Percentiles rank a stretch among this genome's conserved stretches.
Evolutionary conservation across 208 protist genomes (phyloP).

Genomic region (Entamoeba histolytica): DNA sequence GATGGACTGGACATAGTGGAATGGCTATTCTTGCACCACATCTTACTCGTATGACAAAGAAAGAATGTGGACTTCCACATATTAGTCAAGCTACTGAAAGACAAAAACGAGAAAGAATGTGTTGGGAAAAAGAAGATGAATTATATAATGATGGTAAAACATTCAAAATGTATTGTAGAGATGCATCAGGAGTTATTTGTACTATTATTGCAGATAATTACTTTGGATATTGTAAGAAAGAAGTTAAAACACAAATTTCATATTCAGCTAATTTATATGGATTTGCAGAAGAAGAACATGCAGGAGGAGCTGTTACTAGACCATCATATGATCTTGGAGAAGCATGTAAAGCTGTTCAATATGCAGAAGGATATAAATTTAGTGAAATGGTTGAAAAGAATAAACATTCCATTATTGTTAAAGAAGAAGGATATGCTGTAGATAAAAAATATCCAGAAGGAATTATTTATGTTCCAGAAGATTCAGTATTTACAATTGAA

Average conservation of each 20-base stretch:
- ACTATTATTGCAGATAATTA: slow-evolving; percentile 38
- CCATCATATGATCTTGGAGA: slow-evolving; percentile 20
- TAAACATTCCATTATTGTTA: neutral
- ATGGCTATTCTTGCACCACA: slow-evolving; percentile 35
- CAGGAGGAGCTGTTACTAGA: slow-evolving; percentile 21
- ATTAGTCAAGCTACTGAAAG: slow-evolving; percentile 22
- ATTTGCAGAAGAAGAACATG: slow-evolving; percentile 32
- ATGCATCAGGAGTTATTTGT: slow-evolving; percentile 16
- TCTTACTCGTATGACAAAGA: slow-evolving; percentile 19
- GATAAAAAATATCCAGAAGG: slow-evolving; percentile 14
- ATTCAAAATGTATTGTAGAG: slow-evolving; percentile 32
- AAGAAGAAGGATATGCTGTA: slow-evolving; percentile 15
- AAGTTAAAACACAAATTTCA: slow-evolving; percentile 32
- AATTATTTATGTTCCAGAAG: slow-evolving; percentile 26
- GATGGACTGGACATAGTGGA: slow-evolving; percentile 26
- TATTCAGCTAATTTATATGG: slow-evolving; percentile 30
- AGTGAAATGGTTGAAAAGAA: neutral
- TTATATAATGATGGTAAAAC: slow-evolving; percentile 26
- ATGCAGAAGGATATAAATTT: neutral
- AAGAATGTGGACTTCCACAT: slow-evolving; percentile 32
- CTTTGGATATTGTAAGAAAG: slow-evolving; percentile 40
- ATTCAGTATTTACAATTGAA: slow-evolving; percentile 16
- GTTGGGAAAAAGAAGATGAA: slow-evolving; percentile 29
- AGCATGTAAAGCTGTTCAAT: neutral
- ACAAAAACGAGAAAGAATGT: slow-evolving; percentile 29